Evolutionary conservation across 1,139 yeast genomes (phyloP).

Genomic region (Blastobotrys ciferrii): DNA sequence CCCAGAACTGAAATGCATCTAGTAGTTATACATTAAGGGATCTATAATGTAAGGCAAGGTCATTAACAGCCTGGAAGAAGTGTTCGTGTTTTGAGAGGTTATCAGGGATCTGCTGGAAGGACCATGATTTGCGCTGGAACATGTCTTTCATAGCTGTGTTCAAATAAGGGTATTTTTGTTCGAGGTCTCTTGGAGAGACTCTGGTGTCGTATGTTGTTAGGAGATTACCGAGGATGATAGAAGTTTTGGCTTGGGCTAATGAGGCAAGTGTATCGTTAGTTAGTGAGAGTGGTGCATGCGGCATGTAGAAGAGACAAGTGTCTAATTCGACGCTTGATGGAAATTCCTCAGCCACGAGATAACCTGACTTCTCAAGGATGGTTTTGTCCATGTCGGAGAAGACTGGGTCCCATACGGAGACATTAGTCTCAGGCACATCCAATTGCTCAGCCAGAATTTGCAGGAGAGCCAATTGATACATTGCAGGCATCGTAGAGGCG

Average conservation of each 20-base stretch:
- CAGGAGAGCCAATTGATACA: slow-evolving; percentile 63
- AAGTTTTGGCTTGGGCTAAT: slow-evolving; percentile 33
- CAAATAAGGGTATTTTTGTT: slow-evolving; percentile 25
- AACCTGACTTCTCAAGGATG: slow-evolving; percentile 32
- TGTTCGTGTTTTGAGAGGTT: slow-evolving; percentile 26
- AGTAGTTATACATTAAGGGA: not conserved
- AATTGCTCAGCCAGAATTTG: slow-evolving; percentile 39
- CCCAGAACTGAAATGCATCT: no score
- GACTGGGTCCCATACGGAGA: slow-evolving; percentile 65
- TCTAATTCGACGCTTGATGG: slow-evolving; percentile 10
- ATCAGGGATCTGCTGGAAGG: slow-evolving; percentile 21
- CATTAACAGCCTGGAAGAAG: slow-evolving; percentile 39
- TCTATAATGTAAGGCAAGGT: slow-evolving; percentile 33
- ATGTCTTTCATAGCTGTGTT: slow-evolving; percentile 15
- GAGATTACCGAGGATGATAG: slow-evolving; percentile 37
- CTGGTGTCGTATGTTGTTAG: slow-evolving; percentile 30
- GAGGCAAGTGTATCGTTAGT: slow-evolving; percentile 46
- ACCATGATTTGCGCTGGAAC: slow-evolving; percentile 18
- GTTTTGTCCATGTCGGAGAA: slow-evolving; percentile 47
- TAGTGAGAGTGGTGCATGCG: slow-evolving; percentile 69
- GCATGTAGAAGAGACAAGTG: slow-evolving; percentile 53
- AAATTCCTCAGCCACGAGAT: slow-evolving; percentile 28
- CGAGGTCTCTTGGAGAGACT: slow-evolving; percentile 22
- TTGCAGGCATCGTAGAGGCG: slow-evolving; percentile 44
- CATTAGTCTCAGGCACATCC: slow-evolving; percentile 22